Conservation (phyloP, 1,139 yeast species). For the Geotrichum fermentans region DNA sequence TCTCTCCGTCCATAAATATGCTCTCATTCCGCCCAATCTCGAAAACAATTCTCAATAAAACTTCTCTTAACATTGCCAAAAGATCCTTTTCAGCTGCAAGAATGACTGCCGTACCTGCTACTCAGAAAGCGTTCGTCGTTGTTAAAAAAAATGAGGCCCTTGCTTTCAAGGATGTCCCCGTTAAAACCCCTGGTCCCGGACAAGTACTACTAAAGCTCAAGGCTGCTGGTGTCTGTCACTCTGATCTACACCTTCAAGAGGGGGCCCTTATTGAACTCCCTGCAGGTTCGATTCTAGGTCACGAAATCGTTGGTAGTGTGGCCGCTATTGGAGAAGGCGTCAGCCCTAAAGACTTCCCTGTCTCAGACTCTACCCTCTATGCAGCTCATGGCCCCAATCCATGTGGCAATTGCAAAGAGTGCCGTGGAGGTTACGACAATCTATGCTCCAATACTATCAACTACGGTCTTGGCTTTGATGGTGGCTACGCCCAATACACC, state of each 20-base stretch:
- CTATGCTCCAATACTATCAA: constrained; percentile 32
- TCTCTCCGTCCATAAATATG: background rate
- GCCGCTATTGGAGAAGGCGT: constrained; percentile 42
- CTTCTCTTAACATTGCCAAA: background rate
- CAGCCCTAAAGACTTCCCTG: constrained; percentile 33
- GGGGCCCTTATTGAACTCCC: constrained; percentile 31
- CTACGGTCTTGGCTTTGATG: constrained; percentile 44
- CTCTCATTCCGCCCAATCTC: background rate
- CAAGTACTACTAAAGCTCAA: constrained; percentile 46
- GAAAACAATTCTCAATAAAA: background rate
- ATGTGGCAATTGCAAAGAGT: constrained; percentile 45
- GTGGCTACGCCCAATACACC: constrained; percentile 50
- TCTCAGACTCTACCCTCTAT: constrained; percentile 41
- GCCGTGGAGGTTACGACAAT: constrained; percentile 46
- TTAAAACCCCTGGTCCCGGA: constrained; percentile 39
- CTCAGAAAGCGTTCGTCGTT: constrained; percentile 19
- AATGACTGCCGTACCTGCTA: background rate
- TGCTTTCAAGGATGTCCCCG: constrained; percentile 32
- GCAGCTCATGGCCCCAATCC: constrained; percentile 41
- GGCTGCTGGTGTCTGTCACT: constrained; percentile 52
- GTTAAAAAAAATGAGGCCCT: constrained; percentile 4
- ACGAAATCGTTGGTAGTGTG: constrained; percentile 52
- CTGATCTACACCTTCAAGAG: constrained; percentile 46
- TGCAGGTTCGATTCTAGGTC: constrained; percentile 48
- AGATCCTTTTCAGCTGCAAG: background rate